Conservation (phyloP, 352 stramenopile species). For the Globisporangium mamillatum region DNA sequence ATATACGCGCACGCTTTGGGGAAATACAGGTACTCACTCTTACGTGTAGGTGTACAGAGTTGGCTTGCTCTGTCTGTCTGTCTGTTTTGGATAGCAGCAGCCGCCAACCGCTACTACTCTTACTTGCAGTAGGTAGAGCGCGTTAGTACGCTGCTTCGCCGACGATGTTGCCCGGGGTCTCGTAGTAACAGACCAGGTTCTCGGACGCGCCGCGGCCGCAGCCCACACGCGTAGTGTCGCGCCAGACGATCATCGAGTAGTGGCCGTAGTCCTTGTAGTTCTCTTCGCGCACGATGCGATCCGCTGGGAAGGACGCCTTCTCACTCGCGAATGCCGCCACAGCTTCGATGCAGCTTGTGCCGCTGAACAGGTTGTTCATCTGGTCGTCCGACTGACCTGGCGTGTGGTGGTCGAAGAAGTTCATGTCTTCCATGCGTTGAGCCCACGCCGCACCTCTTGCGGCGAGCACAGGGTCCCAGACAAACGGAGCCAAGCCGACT, state of each 20-base stretch:
- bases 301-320: conserved; percentile 13
- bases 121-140: neutral
- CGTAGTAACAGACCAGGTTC: conserved; percentile 22
- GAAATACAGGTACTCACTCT: no score
- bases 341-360: conserved; percentile 10
- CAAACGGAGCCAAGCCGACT: conserved; percentile 11
- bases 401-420: conserved; percentile 19
- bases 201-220: conserved; percentile 14
- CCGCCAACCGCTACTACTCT: neutral
- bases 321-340: conserved; percentile 12
- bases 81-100: neutral
- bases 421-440: conserved; percentile 17
- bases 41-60: neutral
- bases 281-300: conserved; percentile 15
- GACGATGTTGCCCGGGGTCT: conserved; percentile 15
- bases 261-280: conserved; percentile 14
- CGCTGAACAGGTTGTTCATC: conserved; percentile 24
- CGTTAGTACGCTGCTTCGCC: conserved; percentile 13
- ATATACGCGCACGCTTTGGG: no score
- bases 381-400: conserved; percentile 10
- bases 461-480: conserved; percentile 11
- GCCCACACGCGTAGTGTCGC: conserved; percentile 16
- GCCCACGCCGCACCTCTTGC: conserved; percentile 11
- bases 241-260: conserved; percentile 22
- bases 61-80: neutral